A percentile compares a stretch with the other conserved stretches of the same genome.
phyloP scores from a whole-genome alignment of 2,329 filamentous ascomycete species.

The Fusarium protoensiforme region DNA sequence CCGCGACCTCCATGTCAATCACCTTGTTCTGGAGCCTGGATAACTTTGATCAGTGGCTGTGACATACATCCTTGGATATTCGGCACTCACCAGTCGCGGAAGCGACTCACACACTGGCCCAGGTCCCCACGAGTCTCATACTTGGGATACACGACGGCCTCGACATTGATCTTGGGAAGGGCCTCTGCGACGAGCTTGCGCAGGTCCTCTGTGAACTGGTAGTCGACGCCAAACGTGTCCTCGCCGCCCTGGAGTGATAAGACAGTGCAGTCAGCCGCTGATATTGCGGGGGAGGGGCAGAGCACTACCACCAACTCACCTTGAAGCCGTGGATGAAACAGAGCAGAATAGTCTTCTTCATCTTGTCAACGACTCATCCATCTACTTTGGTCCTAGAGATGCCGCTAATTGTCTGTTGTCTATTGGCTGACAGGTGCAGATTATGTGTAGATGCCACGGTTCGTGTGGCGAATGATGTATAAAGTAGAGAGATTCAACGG shows the following conservation, averaged over 20 bases:
- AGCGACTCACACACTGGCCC: slow-evolving; percentile 74
- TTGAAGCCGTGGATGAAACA: slow-evolving; percentile 94
- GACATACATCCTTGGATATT: background rate
- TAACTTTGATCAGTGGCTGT: background rate
- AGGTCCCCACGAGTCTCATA: slow-evolving; percentile 87
- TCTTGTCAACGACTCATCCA: slow-evolving; percentile 34
- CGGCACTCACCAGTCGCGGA: slow-evolving; percentile 75
- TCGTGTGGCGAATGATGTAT: slow-evolving; percentile 12
- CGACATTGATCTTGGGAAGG: slow-evolving; percentile 76
- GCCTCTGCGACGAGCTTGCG: slow-evolving; percentile 70
- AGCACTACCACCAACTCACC: slow-evolving; percentile 54
- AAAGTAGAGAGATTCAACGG: slow-evolving; percentile 4
- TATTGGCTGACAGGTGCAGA: background rate
- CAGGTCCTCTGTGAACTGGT: slow-evolving; percentile 78
- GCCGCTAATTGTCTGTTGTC: background rate
- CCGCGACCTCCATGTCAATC: slow-evolving; percentile 91
- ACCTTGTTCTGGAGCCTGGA: slow-evolving; percentile 86
- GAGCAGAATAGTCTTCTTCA: slow-evolving; percentile 81
- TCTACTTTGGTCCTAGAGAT: background rate
- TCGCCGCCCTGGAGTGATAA: slow-evolving; percentile 71
- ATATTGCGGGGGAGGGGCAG: slow-evolving; percentile 11
- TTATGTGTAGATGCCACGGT: background rate
- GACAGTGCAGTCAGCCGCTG: slow-evolving; percentile 10
- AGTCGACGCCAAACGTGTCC: slow-evolving; percentile 75
- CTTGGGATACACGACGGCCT: slow-evolving; percentile 78